These are phyloP conservation scores for Cladosporium sp. DNA, from an alignment of 2,329 filamentous ascomycete species.

Conservation along the genomic window DNA sequence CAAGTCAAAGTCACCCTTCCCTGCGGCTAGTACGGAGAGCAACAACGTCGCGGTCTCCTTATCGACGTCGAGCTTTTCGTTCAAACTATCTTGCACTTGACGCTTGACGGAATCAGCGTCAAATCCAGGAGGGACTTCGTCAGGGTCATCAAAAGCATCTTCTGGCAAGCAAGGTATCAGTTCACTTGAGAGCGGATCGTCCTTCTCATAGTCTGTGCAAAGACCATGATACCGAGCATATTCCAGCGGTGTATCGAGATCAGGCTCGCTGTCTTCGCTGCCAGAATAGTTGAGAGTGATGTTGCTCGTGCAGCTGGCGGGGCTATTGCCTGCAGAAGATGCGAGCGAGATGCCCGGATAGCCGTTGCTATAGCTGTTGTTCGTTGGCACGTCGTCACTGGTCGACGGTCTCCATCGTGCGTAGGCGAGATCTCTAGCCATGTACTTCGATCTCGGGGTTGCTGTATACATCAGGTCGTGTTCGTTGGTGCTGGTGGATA, in stretches of 20 bases:
- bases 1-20: background rate
- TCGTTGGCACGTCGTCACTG: background rate
- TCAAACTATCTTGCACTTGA: background rate
- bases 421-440: background rate
- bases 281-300: background rate
- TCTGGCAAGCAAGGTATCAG: background rate
- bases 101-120: background rate
- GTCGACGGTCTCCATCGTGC: background rate
- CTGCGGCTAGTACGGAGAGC: constrained; percentile 13
- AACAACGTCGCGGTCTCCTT: constrained; percentile 21
- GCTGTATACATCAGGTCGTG: no score
- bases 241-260: background rate
- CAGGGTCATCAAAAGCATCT: background rate
- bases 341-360: background rate
- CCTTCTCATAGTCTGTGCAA: background rate
- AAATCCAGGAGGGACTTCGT: background rate
- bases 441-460: no score
- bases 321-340: background rate
- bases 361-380: background rate
- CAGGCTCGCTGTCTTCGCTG: background rate
- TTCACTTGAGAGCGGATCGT: background rate
- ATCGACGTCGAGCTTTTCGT: constrained; percentile 24
- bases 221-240: constrained; percentile 2
- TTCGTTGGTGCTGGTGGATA: no score
- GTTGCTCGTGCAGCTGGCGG: background rate